Evolutionary conservation across 768 basidiomycete genomes (phyloP), one percentile per base, ranked within the genome.

Genomic region (Mycena galericulata): DNA sequence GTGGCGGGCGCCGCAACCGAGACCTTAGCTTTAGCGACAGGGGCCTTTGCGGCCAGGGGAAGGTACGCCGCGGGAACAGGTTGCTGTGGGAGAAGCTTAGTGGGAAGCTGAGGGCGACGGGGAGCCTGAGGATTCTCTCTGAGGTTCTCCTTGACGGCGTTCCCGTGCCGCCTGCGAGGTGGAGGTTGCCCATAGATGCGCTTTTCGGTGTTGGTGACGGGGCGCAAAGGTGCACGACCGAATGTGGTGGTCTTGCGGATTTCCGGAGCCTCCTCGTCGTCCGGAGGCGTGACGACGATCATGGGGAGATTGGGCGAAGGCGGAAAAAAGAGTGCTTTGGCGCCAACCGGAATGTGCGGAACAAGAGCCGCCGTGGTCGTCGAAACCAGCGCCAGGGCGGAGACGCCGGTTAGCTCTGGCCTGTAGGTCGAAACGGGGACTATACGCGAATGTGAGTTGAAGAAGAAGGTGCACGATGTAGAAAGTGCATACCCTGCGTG

Each of bases 1-100:
- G 62, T 47, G 27, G 40, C 62, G 43, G 62, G 53, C 38, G 29
- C 20, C 12, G 38, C 34, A 17, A 34, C 60, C 36, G 38, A n/a
- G 49, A 49, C 27, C 8, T 46, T 12, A 7, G 45, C 5, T 8
- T 26, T 22, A 18, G 8, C 5, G 45, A 46, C 14, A 14, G 41
- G 41, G 45, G 11, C 14, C 7, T 46, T 43, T 4, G 45, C n/a
- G 45, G 8, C 7, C n/a, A 22, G n/a, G 20, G 22, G 45, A 22
- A 17, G 7, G 20, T 32, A 18, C 29, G 30, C 2, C 30, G 29
- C 20, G 30, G 50, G 15, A 17, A 2, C 17, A 27, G 27, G 49
- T 18, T 18, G 10, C 3, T 20, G 50, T 12, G 20, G 51, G 6
- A 7, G 51, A 29, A 20, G 51, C 7, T 17, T 30, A 17, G 26